Conservation (phyloP, 352 stramenopile species). For the Globisporangium mamillatum region DNA sequence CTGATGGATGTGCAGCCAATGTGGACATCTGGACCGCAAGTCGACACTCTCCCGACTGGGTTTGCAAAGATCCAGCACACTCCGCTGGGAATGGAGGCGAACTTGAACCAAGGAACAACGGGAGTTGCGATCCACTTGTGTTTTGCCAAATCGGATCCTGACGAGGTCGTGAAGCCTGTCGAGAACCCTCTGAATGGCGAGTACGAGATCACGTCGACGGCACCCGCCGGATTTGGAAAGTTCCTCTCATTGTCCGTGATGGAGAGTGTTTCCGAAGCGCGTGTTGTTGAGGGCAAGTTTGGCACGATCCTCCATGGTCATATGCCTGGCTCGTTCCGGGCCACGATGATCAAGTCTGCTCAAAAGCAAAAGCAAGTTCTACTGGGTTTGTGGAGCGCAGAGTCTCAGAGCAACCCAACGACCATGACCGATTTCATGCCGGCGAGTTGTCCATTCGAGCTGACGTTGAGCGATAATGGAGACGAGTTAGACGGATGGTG, state of each 20-base stretch:
- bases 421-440: slow-evolving; percentile 65
- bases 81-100: slow-evolving; percentile 84
- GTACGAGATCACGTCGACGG: slow-evolving; percentile 60
- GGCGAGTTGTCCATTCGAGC: slow-evolving; percentile 66
- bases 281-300: slow-evolving; percentile 68
- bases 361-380: slow-evolving; percentile 33
- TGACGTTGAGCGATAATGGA: slow-evolving; percentile 43
- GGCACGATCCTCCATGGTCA: slow-evolving; percentile 67
- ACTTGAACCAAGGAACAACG: slow-evolving; percentile 76
- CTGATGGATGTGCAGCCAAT: slow-evolving; percentile 76
- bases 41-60: slow-evolving; percentile 53
- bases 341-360: slow-evolving; percentile 39
- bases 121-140: slow-evolving; percentile 78
- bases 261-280: slow-evolving; percentile 41
- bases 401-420: slow-evolving; percentile 34
- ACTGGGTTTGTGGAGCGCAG: slow-evolving; percentile 63
- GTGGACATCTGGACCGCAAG: slow-evolving; percentile 67
- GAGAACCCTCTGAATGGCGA: slow-evolving; percentile 72
- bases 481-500: slow-evolving; percentile 78
- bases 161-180: slow-evolving; percentile 52
- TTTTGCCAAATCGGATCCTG: slow-evolving; percentile 55
- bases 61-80: slow-evolving; percentile 88
- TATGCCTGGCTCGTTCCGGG: slow-evolving; percentile 54
- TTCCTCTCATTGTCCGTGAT: slow-evolving; percentile 67
- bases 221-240: slow-evolving; percentile 11